These are phyloP conservation scores for Tardiomyces depauwii DNA, from an alignment of 1,139 yeast genomes.

Conservation along the genomic window DNA sequence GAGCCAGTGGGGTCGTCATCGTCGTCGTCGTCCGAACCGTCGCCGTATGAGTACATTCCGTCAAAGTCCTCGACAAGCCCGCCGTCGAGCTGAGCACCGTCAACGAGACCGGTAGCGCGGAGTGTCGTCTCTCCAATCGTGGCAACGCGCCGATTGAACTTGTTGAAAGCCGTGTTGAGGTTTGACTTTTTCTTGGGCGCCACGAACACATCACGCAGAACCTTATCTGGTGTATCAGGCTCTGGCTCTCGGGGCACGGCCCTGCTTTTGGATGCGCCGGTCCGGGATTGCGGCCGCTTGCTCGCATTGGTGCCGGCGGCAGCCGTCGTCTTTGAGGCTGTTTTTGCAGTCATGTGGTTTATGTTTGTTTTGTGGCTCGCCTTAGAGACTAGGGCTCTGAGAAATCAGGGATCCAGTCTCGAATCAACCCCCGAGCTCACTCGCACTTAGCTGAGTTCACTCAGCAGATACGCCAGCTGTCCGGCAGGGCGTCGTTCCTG, in stretches of 20 bases:
- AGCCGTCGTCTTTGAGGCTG: neutral
- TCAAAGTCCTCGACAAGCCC: neutral
- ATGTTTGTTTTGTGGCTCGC: too few species aligned
- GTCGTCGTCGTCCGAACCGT: constrained; percentile 7
- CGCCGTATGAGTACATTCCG: neutral
- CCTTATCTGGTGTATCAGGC: neutral
- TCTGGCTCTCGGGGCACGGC: neutral
- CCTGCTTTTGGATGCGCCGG: too few species aligned
- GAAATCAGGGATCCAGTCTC: too few species aligned
- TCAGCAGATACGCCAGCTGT: too few species aligned
- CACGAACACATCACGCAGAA: constrained; percentile 11
- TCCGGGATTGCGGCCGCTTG: too few species aligned
- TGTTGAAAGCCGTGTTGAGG: constrained; percentile 13
- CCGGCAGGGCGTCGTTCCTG: too few species aligned
- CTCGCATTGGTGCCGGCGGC: neutral
- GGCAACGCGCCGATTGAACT: constrained; percentile 14
- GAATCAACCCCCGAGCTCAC: too few species aligned
- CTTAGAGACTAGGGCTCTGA: too few species aligned
- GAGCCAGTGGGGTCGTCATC: constrained; percentile 12
- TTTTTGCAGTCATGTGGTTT: constrained; percentile 1
- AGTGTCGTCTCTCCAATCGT: constrained; percentile 12
- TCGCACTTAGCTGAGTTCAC: too few species aligned
- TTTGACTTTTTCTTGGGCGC: constrained; percentile 12
- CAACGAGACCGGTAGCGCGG: constrained; percentile 14
- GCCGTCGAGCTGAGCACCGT: constrained; percentile 8